A percentile compares a stretch with the other conserved stretches of the same genome.
Conservation (phyloP, 2,329 filamentous ascomycete species). For the Gaeumannomyces tritici region DNA sequence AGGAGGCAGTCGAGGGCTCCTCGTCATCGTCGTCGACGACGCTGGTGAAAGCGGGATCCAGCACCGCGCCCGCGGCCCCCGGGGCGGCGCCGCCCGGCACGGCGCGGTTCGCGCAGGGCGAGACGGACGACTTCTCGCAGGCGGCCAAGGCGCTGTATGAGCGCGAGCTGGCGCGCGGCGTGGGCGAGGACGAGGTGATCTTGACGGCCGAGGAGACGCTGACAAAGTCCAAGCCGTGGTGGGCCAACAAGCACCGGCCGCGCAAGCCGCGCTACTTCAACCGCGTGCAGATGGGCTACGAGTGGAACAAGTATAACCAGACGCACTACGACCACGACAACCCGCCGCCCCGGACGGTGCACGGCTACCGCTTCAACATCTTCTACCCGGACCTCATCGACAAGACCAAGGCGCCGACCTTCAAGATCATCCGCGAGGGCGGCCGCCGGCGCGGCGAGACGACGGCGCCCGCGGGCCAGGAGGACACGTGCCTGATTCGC, state of each 20-base stretch:
- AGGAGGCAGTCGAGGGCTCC: neutral
- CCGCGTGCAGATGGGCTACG: slow-evolving; percentile 95
- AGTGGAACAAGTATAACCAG: slow-evolving; percentile 99
- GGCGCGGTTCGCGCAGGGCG: slow-evolving; percentile 55
- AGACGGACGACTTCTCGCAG: slow-evolving; percentile 69
- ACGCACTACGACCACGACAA: slow-evolving; percentile 99
- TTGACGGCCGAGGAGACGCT: slow-evolving; percentile 80
- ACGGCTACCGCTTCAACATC: slow-evolving; percentile 99
- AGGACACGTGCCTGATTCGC: slow-evolving; percentile 92
- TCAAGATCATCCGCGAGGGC: slow-evolving; percentile 89
- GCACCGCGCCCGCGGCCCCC: slow-evolving; percentile 13
- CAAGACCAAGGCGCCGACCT: slow-evolving; percentile 88
- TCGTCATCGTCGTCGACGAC: slow-evolving; percentile 3
- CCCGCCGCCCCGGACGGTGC: slow-evolving; percentile 92
- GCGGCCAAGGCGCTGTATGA: slow-evolving; percentile 86
- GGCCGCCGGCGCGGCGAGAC: slow-evolving; percentile 84
- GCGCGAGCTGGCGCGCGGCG: slow-evolving; percentile 80
- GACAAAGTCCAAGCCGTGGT: slow-evolving; percentile 56
- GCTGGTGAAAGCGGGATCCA: slow-evolving; percentile 20
- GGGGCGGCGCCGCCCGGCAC: slow-evolving; percentile 40
- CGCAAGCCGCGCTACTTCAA: slow-evolving; percentile 97
- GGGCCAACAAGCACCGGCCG: slow-evolving; percentile 77
- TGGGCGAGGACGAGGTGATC: slow-evolving; percentile 91
- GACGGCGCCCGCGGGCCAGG: slow-evolving; percentile 85
- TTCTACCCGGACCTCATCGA: slow-evolving; percentile 98